Conservation (phyloP, 768 basidiomycete species). For the Agrocybe praecox region DNA sequence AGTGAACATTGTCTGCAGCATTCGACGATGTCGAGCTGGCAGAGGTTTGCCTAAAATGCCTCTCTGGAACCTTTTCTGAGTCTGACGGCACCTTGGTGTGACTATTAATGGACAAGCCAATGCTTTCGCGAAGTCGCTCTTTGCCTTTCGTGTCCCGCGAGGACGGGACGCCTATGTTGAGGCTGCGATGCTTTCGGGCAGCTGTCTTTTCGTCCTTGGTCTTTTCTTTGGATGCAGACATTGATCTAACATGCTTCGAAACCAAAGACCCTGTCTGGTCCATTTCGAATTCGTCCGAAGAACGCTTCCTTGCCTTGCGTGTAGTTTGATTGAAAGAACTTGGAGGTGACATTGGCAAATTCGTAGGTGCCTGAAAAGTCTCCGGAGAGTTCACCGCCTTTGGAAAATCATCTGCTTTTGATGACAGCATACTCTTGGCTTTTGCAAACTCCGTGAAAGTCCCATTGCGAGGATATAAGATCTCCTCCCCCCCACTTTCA, state of each 20-base stretch:
- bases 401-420: slow-evolving; percentile 24
- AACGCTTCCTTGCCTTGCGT: slow-evolving; percentile 70
- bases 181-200: slow-evolving; percentile 71
- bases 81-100: slow-evolving; percentile 34
- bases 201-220: slow-evolving; percentile 53
- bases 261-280: slow-evolving; percentile 67
- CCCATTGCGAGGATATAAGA: slow-evolving; percentile 71
- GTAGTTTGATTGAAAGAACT: slow-evolving; percentile 58
- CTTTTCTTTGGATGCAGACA: slow-evolving; percentile 42
- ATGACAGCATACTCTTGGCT: slow-evolving; percentile 25
- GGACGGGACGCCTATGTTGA: slow-evolving; percentile 50
- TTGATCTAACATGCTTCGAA: slow-evolving; percentile 45
- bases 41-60: slow-evolving; percentile 69
- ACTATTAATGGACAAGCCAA: slow-evolving; percentile 42
- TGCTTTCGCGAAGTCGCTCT: slow-evolving; percentile 58
- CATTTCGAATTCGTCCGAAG: slow-evolving; percentile 83
- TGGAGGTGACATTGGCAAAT: slow-evolving; percentile 53
- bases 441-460: slow-evolving; percentile 33
- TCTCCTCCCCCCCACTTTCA: slow-evolving; percentile 90
- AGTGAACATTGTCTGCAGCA: slow-evolving; percentile 46
- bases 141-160: slow-evolving; percentile 48
- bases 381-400: slow-evolving; percentile 32
- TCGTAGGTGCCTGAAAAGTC: slow-evolving; percentile 24
- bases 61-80: slow-evolving; percentile 34
- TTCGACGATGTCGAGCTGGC: slow-evolving; percentile 69